These are phyloP conservation scores for Candida ascalaphidarum DNA, from an alignment of 805 yeast genomes.

Conservation along the genomic window DNA sequence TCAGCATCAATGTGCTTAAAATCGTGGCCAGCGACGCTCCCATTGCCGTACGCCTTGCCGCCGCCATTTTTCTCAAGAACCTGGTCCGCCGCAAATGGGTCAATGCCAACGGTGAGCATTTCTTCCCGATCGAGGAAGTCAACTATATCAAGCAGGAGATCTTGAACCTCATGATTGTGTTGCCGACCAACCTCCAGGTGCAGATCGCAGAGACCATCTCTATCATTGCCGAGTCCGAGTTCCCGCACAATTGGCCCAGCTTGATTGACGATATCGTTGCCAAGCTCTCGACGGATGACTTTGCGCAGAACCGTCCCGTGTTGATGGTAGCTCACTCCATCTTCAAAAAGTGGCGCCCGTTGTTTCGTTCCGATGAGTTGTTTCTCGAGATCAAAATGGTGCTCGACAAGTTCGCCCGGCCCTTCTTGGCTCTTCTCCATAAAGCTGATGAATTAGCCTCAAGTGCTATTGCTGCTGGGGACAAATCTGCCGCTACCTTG, in stretches of 20 bases:
- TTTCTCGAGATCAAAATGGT: slow-evolving; percentile 85
- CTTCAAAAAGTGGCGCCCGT: slow-evolving; percentile 94
- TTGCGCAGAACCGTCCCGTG: slow-evolving; percentile 74
- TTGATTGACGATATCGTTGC: slow-evolving; percentile 66
- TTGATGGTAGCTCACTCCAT: slow-evolving; percentile 90
- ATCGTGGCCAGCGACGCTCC: slow-evolving; percentile 59
- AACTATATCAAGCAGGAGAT: slow-evolving; percentile 65
- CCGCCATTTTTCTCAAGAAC: slow-evolving; percentile 85
- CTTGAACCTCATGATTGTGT: slow-evolving; percentile 73
- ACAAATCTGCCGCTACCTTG: slow-evolving; percentile 44
- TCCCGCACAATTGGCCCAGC: slow-evolving; percentile 83
- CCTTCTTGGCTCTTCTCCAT: slow-evolving; percentile 64
- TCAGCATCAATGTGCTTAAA: slow-evolving; percentile 66
- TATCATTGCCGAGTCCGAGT: slow-evolving; percentile 90
- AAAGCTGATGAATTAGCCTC: slow-evolving; percentile 62
- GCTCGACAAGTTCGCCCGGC: slow-evolving; percentile 69
- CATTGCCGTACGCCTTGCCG: slow-evolving; percentile 67
- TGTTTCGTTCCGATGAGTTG: slow-evolving; percentile 83
- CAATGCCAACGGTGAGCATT: slow-evolving; percentile 78
- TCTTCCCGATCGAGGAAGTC: slow-evolving; percentile 54
- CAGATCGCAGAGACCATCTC: slow-evolving; percentile 94
- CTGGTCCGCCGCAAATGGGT: slow-evolving; percentile 80
- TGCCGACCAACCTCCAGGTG: slow-evolving; percentile 75
- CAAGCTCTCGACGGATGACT: slow-evolving; percentile 57
- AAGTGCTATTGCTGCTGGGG: slow-evolving; percentile 20